Conservation (phyloP, 495 filamentous ascomycete genomes). For the Talaromyces ruber region DNA sequence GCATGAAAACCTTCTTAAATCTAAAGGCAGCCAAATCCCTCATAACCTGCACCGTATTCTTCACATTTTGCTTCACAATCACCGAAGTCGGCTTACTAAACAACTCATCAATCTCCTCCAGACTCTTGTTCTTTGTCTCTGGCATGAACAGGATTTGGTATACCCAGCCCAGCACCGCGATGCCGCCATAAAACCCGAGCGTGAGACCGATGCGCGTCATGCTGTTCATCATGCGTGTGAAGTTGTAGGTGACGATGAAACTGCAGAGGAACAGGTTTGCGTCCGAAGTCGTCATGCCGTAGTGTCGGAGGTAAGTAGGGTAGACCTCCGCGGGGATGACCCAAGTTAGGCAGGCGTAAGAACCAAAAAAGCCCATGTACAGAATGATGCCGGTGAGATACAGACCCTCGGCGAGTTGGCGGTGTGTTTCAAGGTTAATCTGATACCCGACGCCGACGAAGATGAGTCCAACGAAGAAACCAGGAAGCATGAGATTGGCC, state of each 20-base stretch:
- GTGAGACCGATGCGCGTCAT: slow-evolving; percentile 49
- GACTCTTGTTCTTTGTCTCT: slow-evolving; percentile 54
- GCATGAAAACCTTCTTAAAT: slow-evolving; percentile 23
- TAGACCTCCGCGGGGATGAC: slow-evolving; percentile 53
- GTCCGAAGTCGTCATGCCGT: slow-evolving; percentile 52
- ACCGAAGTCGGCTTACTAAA: slow-evolving; percentile 47
- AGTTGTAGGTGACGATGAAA: slow-evolving; percentile 59
- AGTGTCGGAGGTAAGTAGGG: slow-evolving; percentile 50
- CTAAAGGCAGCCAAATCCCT: slow-evolving; percentile 22
- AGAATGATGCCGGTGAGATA: slow-evolving; percentile 51
- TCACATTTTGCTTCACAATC: slow-evolving; percentile 41
- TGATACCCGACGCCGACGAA: slow-evolving; percentile 48
- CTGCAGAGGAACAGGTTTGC: slow-evolving; percentile 49
- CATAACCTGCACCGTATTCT: slow-evolving; percentile 26
- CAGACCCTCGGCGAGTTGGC: slow-evolving; percentile 32
- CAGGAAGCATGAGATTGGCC: slow-evolving; percentile 52
- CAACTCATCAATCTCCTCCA: slow-evolving; percentile 53
- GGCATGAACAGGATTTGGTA: slow-evolving; percentile 56
- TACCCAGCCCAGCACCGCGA: slow-evolving; percentile 47
- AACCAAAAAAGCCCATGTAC: slow-evolving; percentile 56
- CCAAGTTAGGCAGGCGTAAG: slow-evolving; percentile 55
- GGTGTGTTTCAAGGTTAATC: slow-evolving; percentile 28
- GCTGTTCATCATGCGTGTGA: slow-evolving; percentile 46
- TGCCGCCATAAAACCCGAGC: slow-evolving; percentile 53
- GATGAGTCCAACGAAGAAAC: slow-evolving; percentile 51